Percentiles rank a stretch among this genome's conserved stretches.
Conservation (phyloP, 164 flowering plant genomes). For the Piper longum region DNA sequence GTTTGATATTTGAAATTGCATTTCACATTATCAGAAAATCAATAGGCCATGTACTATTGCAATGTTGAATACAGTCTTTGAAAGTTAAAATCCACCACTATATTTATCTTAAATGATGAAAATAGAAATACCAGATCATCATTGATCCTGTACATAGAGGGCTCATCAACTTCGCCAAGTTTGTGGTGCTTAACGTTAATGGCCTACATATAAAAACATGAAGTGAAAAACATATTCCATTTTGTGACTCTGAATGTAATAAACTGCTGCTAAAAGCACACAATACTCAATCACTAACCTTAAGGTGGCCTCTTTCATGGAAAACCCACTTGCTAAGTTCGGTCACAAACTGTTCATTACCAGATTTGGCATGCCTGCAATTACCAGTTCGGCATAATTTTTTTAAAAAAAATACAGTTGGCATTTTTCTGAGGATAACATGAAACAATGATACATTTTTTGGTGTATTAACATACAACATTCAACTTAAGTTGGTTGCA, state of each 20-base stretch:
- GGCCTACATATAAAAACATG: conserved; percentile 29
- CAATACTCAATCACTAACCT: conserved; percentile 34
- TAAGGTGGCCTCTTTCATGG: conserved; percentile 96
- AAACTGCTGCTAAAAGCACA: not conserved
- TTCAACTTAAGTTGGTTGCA: too few species aligned
- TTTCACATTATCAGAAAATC: too few species aligned
- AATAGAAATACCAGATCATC: conserved; percentile 66
- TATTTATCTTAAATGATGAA: not conserved
- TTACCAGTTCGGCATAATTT: conserved; percentile 1
- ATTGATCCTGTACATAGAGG: conserved; percentile 79
- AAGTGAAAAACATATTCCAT: not conserved
- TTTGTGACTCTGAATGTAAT: not conserved
- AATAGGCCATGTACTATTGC: too few species aligned
- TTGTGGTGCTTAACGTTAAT: conserved; percentile 69
- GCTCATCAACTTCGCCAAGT: conserved; percentile 80
- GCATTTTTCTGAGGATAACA: not conserved
- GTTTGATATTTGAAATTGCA: too few species aligned
- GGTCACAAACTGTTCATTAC: conserved; percentile 83
- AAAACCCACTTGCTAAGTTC: conserved; percentile 98
- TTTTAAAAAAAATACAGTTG: not conserved
- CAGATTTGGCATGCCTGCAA: conserved; percentile 74
- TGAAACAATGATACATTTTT: not conserved
- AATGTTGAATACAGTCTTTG: too few species aligned
- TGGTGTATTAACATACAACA: not conserved
- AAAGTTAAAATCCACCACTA: not conserved